These are phyloP conservation scores for Verticillium nonalfalfae DNA, from an alignment of 2,329 filamentous ascomycete genomes.

Conservation along the genomic window DNA sequence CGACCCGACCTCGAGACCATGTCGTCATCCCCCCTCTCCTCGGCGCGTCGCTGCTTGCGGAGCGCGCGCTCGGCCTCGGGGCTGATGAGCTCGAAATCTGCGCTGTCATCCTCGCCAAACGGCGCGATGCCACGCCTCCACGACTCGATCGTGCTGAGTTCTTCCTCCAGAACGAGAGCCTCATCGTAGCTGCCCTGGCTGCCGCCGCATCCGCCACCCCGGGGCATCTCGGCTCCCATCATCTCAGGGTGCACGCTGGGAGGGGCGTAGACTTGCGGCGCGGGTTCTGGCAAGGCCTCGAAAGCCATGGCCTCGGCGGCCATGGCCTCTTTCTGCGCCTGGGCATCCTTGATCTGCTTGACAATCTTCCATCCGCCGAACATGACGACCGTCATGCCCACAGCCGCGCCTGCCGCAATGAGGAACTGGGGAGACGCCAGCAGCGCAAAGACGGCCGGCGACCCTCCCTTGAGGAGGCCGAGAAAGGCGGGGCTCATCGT, in stretches of 20 bases:
- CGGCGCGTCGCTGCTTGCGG: conserved; percentile 19
- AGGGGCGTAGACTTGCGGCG: neutral
- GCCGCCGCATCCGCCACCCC: conserved; percentile 1
- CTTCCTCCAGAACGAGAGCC: conserved; percentile 50
- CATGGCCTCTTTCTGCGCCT: conserved; percentile 17
- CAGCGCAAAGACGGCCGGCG: conserved; percentile 80
- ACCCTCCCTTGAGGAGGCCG: conserved; percentile 67
- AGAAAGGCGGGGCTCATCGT: conserved; percentile 84
- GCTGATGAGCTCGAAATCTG: conserved; percentile 51
- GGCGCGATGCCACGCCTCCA: conserved; percentile 53
- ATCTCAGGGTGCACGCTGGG: conserved; percentile 2
- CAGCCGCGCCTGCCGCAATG: conserved; percentile 81
- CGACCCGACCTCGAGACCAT: conserved; percentile 25
- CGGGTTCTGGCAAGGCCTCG: conserved; percentile 8
- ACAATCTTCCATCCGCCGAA: conserved; percentile 97
- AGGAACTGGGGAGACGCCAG: conserved; percentile 89
- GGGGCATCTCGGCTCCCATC: neutral
- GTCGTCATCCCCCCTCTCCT: conserved; percentile 24
- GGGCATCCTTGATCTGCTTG: conserved; percentile 63
- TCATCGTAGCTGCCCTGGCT: conserved; percentile 38
- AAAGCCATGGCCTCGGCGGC: conserved; percentile 21
- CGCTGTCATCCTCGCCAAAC: conserved; percentile 37
- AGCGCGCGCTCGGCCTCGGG: conserved; percentile 45
- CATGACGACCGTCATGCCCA: conserved; percentile 92
- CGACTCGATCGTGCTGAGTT: conserved; percentile 50